These are phyloP conservation scores for Trichoderma sp. DNA, from an alignment of 2,329 filamentous ascomycete species.

Conservation along the genomic window DNA sequence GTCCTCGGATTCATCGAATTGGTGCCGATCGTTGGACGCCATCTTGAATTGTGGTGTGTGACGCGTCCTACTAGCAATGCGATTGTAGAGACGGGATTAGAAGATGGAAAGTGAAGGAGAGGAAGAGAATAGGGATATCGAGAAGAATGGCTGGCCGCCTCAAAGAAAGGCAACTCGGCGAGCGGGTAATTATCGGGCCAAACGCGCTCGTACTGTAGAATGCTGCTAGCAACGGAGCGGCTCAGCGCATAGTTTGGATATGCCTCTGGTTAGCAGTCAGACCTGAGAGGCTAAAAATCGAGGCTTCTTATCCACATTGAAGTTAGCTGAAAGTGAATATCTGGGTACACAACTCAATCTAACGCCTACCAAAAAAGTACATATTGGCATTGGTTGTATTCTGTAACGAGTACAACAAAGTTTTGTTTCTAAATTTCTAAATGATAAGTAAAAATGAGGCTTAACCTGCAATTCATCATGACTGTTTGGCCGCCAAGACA, in stretches of 20 bases:
- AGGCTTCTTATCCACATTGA: not conserved
- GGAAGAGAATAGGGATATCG: constrained; percentile 1
- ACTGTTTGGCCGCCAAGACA: not conserved
- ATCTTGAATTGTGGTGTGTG: constrained; percentile 42
- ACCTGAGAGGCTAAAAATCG: not conserved
- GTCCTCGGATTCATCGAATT: constrained; percentile 69
- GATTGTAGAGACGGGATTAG: constrained; percentile 7
- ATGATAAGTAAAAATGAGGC: not conserved
- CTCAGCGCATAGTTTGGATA: not conserved
- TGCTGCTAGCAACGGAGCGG: not conserved
- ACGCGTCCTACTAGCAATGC: constrained; percentile 23
- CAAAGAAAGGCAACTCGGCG: constrained; percentile 25
- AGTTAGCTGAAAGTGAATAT: not conserved
- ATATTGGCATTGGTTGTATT: too few species aligned
- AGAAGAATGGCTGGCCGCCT: constrained; percentile 18
- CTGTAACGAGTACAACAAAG: too few species aligned
- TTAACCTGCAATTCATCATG: not conserved
- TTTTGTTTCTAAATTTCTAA: not conserved
- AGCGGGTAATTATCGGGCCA: constrained; percentile 30
- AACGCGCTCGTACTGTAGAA: constrained; percentile 22
- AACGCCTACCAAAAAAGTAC: too few species aligned
- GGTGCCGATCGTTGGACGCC: constrained; percentile 52
- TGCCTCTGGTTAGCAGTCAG: not conserved
- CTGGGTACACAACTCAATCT: too few species aligned
- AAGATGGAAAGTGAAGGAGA: constrained; percentile 1